Evolutionary conservation across 2,329 filamentous ascomycete species (phyloP).

Genomic region (Aspergillus sp.): DNA sequence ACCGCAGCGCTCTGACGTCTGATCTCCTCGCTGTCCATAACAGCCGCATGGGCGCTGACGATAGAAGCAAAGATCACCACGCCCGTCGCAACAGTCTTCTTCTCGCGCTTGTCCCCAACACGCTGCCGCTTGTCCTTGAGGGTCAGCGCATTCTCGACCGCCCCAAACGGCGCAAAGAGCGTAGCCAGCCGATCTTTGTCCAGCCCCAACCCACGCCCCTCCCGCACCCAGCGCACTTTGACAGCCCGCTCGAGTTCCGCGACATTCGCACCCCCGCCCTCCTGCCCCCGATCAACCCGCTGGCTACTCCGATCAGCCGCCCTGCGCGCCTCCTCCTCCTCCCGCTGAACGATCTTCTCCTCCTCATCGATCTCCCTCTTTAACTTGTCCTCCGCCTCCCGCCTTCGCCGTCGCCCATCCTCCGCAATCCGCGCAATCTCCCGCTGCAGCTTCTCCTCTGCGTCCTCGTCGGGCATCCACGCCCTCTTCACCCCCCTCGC

Average conservation of each 20-base stretch:
- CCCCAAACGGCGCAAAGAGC: constrained; percentile 48
- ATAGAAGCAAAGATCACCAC: constrained; percentile 50
- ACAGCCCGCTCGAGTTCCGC: constrained; percentile 49
- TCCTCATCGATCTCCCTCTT: constrained; percentile 38
- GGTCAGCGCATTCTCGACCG: constrained; percentile 46
- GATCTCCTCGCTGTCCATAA: constrained; percentile 40
- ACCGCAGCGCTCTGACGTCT: constrained; percentile 9
- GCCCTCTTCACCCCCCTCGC: constrained; percentile 50
- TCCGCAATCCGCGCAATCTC: constrained; percentile 46
- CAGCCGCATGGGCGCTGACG: constrained; percentile 48
- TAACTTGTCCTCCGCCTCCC: constrained; percentile 38
- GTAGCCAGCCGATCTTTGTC: constrained; percentile 39
- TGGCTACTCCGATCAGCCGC: constrained; percentile 22
- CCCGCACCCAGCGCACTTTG: constrained; percentile 47
- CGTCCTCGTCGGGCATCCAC: constrained; percentile 36
- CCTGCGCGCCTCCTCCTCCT: constrained; percentile 36
- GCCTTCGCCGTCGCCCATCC: constrained; percentile 43
- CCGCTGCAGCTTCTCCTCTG: constrained; percentile 41
- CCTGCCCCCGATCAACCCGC: constrained; percentile 25
- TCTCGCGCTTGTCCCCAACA: constrained; percentile 41
- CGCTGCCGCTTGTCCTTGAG: constrained; percentile 49
- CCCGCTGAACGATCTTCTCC: constrained; percentile 27
- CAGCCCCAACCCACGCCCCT: constrained; percentile 37
- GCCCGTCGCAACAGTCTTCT: constrained; percentile 43
- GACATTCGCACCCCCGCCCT: constrained; percentile 34